phyloP scores from a whole-genome alignment of 192 early-diverging fungal genomes.

The Gaertneriomyces semiglobifer region DNA sequence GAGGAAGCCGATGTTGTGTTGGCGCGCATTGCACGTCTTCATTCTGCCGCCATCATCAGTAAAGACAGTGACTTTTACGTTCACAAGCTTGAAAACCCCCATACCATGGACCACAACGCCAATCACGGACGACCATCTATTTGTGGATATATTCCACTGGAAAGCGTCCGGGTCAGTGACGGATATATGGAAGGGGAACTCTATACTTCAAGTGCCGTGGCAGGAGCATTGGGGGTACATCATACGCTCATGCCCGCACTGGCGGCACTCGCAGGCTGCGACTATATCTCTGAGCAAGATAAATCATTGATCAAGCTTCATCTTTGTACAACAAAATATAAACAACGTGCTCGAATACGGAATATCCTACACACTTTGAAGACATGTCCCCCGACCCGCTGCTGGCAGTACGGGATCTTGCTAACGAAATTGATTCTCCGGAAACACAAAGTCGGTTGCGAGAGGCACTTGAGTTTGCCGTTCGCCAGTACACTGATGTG shows the following conservation, averaged over 20 bases:
- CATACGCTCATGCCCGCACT: slow-evolving; percentile 14
- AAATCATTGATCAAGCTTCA: not conserved
- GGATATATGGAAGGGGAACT: not conserved
- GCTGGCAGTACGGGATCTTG: not conserved
- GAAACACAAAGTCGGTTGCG: not conserved
- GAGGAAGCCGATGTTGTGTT: slow-evolving; percentile 20
- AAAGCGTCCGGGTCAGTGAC: not conserved
- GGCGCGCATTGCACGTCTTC: slow-evolving; percentile 2
- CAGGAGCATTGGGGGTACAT: slow-evolving; percentile 10
- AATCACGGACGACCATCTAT: not conserved
- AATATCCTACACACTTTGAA: not conserved
- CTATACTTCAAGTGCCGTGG: not conserved
- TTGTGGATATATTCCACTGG: slow-evolving; percentile 20
- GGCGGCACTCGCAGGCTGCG: slow-evolving; percentile 26
- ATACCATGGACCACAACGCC: not conserved
- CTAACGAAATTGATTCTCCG: not conserved
- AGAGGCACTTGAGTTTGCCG: slow-evolving; percentile 6
- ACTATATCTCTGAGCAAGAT: slow-evolving; percentile 12
- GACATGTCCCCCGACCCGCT: not conserved
- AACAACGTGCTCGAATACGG: slow-evolving; percentile 1
- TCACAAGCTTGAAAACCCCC: slow-evolving; percentile 3
- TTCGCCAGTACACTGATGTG: not conserved
- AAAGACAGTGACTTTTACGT: slow-evolving; percentile 28
- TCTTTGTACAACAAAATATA: slow-evolving; percentile 2
- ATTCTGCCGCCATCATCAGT: slow-evolving; percentile 6